Evolutionary conservation across 345 rosid genomes (phyloP).

Genomic region (Xanthoceras sorbifolium): DNA sequence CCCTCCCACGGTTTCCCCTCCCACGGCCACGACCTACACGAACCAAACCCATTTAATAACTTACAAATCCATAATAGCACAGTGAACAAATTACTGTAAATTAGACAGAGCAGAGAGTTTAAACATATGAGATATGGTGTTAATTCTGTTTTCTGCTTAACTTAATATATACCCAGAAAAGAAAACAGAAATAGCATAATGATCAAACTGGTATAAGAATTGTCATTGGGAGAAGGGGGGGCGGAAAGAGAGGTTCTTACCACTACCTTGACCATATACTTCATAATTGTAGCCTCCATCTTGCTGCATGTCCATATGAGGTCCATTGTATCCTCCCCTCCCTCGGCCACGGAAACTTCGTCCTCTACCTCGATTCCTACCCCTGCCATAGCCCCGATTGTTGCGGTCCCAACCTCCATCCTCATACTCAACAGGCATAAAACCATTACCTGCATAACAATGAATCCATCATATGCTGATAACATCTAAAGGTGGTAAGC

Average conservation of each 20-base stretch:
- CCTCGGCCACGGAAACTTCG: conserved; percentile 76
- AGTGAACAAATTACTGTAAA: too few species aligned
- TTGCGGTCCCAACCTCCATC: conserved; percentile 78
- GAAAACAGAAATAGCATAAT: too few species aligned
- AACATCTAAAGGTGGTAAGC: neutral
- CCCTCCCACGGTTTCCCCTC: conserved; percentile 70
- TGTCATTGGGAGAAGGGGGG: neutral
- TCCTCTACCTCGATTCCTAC: conserved; percentile 91
- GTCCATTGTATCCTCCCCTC: conserved; percentile 83
- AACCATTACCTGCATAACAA: conserved; percentile 66
- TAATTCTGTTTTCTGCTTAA: too few species aligned
- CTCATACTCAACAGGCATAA: conserved; percentile 60
- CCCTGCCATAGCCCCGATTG: conserved; percentile 65
- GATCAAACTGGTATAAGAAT: too few species aligned
- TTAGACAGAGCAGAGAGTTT: neutral
- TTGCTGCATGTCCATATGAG: conserved; percentile 57
- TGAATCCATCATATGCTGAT: neutral
- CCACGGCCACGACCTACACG: conserved; percentile 70
- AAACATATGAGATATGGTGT: neutral
- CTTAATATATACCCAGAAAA: too few species aligned
- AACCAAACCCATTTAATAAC: neutral
- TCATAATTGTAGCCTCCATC: conserved; percentile 73
- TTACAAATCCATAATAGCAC: neutral
- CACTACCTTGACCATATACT: conserved; percentile 47
- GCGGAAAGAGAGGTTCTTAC: conserved; percentile 11